A percentile compares a stretch with the other conserved stretches of the same genome.
These are phyloP conservation scores for Taphrina betulina DNA, from an alignment of 1,139 yeast genomes.

Conservation along the genomic window DNA sequence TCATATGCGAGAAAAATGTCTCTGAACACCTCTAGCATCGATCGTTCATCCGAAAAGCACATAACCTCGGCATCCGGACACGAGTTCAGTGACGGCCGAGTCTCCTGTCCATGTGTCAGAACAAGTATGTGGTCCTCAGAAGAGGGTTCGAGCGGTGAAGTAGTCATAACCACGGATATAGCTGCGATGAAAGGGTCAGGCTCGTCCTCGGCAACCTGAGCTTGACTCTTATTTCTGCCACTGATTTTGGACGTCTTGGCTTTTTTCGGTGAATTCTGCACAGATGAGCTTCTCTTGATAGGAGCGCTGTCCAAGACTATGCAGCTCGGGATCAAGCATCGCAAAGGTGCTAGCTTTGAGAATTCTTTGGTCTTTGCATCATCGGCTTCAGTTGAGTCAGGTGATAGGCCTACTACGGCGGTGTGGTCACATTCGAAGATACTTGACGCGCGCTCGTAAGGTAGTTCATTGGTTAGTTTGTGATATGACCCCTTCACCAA, in stretches of 20 bases:
- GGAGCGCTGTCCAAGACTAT: constrained; percentile 7
- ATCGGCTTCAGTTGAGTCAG: constrained; percentile 12
- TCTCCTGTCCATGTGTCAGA: constrained; percentile 12
- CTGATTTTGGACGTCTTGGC: constrained; percentile 11
- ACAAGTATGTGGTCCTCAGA: neutral
- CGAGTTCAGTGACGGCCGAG: neutral
- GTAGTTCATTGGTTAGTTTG: neutral
- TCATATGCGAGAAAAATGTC: constrained; percentile 20
- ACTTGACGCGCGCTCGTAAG: constrained; percentile 12
- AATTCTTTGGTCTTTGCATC: constrained; percentile 19
- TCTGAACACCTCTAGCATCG: constrained; percentile 17
- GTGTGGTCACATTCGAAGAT: constrained; percentile 4
- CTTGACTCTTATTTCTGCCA: neutral
- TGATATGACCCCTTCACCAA: neutral
- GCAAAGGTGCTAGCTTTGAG: constrained; percentile 16
- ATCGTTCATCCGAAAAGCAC: constrained; percentile 5
- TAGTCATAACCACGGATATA: constrained; percentile 5
- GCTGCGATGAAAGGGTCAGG: constrained; percentile 14
- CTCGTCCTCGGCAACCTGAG: neutral
- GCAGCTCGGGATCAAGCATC: constrained; percentile 13
- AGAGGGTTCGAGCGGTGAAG: neutral
- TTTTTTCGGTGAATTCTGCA: constrained; percentile 12
- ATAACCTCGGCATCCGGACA: neutral
- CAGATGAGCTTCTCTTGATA: neutral
- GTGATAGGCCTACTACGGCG: constrained; percentile 16